phyloP scores from a whole-genome alignment of 306 rosid species.

The Rosa lucieae region DNA sequence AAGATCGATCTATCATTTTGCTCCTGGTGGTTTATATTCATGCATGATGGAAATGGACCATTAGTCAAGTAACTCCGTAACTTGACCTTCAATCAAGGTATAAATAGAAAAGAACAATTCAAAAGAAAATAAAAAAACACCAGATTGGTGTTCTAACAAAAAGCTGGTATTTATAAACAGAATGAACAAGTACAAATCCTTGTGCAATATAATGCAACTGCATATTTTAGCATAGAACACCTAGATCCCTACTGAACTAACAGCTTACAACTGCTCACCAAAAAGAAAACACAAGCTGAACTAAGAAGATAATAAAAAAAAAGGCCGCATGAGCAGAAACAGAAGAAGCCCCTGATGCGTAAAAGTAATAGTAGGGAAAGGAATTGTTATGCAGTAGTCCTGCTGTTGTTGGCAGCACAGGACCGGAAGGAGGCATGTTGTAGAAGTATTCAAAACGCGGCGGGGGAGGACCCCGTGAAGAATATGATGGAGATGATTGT shows the following conservation, averaged over 20 bases:
- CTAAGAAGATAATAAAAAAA: slow-evolving; percentile 22
- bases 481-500: slow-evolving; percentile 27
- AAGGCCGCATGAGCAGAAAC: slow-evolving; percentile 19
- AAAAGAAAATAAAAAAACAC: neutral
- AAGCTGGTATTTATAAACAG: neutral
- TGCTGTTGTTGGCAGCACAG: slow-evolving; percentile 34
- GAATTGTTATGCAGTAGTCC: slow-evolving; percentile 48
- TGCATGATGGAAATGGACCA: neutral
- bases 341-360: slow-evolving; percentile 51
- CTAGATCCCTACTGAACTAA: slow-evolving; percentile 1
- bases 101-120: neutral
- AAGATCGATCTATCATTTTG: neutral
- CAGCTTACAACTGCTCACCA: slow-evolving; percentile 15
- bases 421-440: slow-evolving; percentile 46
- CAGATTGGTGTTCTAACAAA: neutral
- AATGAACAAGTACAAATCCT: neutral
- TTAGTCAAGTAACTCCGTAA: neutral
- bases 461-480: slow-evolving; percentile 45
- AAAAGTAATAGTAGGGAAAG: slow-evolving; percentile 60
- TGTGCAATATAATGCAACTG: neutral
- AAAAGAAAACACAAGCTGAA: slow-evolving; percentile 29
- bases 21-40: neutral
- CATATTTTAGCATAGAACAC: slow-evolving; percentile 14
- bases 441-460: slow-evolving; percentile 38
- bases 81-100: neutral